Base-by-base conservation (phyloP, 139 green algal species). In the Coelastrella sp. region DNA sequence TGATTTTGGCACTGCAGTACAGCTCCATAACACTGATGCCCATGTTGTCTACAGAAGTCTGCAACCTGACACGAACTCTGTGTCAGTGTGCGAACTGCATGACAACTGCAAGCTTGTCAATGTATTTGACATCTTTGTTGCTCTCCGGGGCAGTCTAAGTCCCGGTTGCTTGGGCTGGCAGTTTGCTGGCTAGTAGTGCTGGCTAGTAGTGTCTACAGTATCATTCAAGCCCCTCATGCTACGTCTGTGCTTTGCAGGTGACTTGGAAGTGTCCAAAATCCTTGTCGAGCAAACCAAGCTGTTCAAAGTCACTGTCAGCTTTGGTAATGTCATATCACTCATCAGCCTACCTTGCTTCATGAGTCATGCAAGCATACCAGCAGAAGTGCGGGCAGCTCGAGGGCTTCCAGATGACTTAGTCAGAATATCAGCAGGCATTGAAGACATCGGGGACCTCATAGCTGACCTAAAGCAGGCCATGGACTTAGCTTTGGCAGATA, bases 341-440 rank as follows among this genome's bases (percentile, higher is more conserved):
- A 98, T 99, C 91, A 96, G 91, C 85, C 93, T 99, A 93, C 98
- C 98, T 22, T 99, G 98, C 96, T 99, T 98, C 96, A 99, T 99
- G 98, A 98, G 93, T 78, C 98, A 99, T 88, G 97, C 97, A 8
- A 96, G 93, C 89, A 96, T 96, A 83, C 98, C 98, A 0, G 96
- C 97, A 0, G 96, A 98, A 19, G 93, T 99, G 61, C 91, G 98
- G 10, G 96, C 97, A 20, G 96, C 93, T 4, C 92, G 98, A 6
- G 98, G 98, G 8, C 95, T 99, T 74, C 95, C 97, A 0, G 96
- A 99, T 80, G 98, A 99, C 90, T 94, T 99, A 17, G 95, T 99
- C 4, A 94, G 98, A 73, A 98, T 99, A 77, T 98, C 95, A 20
- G 90, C 83, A 65, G 98, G 98, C 59, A 98, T 99, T 77, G 98